Base-by-base conservation (phyloP, 2,329 filamentous ascomycete species). In the Dothistroma pini region DNA sequence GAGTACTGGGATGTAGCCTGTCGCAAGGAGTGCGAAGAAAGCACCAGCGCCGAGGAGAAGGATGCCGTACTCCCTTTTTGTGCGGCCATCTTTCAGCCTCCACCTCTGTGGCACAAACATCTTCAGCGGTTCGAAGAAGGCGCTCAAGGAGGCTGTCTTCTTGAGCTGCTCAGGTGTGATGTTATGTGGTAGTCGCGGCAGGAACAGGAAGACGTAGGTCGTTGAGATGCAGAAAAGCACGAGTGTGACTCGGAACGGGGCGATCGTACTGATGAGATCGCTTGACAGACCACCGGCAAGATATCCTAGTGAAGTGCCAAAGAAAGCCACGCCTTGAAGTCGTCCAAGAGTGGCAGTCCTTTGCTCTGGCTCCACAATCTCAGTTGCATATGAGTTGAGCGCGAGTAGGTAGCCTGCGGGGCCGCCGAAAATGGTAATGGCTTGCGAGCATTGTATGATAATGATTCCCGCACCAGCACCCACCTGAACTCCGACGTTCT, bases 331-430 rank as follows among this genome's bases (percentile, higher is more conserved):
- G 0, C 88, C 88, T 64, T 88, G 85, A 0, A 91, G 75, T 65
- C 83, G 79, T 0, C 88, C 88, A 60, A 90, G 84, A 0, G 87
- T 83, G 0, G 80, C 84, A 0, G 88, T 91, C 2, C 88, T 78
- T 57, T 83, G 77, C 21, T 80, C 75, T 0, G 86, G 82, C 44
- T 83, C 78, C 0, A 88, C 84, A 2, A 89, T 77, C 70, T 90
- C 87, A 1, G 86, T 83, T 0, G 87, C 85, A 50, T 88, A 85
- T 12, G 87, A 86, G 66, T 90, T 90, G 22, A 89, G 77, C 0
- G 87, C 83, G 4, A 90, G 79, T 9, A 90, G 81, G 68, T 89
- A 90, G 0, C 88, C 88, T 0, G 83, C 83, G 0, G 88, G 88
- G 0, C 88, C 88, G 0, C 88, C 88, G 2, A 90, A 65, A 16